Percentiles rank a stretch among this genome's conserved stretches.
Evolutionary conservation across 179 eudicot genomes (phyloP).

Genomic region (Pouteria campechiana): DNA sequence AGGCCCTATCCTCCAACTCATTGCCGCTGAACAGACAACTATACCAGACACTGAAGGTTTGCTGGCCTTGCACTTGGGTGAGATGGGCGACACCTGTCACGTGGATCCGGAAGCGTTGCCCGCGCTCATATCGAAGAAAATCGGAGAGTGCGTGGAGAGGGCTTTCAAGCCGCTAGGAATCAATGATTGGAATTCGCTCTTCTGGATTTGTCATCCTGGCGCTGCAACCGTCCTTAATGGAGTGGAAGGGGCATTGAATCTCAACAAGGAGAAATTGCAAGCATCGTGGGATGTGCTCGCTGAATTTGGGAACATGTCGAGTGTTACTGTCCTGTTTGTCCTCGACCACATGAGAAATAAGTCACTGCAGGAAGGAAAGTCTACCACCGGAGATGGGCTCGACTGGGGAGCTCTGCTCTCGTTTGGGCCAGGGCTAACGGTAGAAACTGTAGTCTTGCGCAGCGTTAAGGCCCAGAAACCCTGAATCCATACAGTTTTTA

Average conservation of each 20-base stretch:
- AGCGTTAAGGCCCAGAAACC: too few relatives aligned
- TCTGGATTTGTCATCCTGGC: background rate
- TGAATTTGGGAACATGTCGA: background rate
- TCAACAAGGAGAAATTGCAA: conserved; percentile 1
- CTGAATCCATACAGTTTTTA: too few relatives aligned
- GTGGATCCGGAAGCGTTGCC: background rate
- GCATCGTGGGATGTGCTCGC: too few relatives aligned
- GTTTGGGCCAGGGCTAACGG: too few relatives aligned
- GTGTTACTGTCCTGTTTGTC: background rate
- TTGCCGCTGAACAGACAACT: background rate
- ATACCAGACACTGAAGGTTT: background rate
- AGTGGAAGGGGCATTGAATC: background rate
- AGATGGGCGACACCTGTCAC: background rate
- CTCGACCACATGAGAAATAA: background rate
- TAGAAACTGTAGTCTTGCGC: too few relatives aligned
- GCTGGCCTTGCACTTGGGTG: background rate
- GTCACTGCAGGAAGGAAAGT: background rate
- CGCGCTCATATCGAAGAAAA: background rate
- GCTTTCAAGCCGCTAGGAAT: background rate
- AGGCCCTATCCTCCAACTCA: background rate
- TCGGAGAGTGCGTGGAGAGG: background rate
- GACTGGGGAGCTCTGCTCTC: conserved; percentile 1
- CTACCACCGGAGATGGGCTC: conserved; percentile 1
- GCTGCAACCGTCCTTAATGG: background rate
- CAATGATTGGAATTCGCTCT: conserved; percentile 2